Base-by-base conservation (phyloP, 345 rosid genomes). In the Gossypium turneri region DNA sequence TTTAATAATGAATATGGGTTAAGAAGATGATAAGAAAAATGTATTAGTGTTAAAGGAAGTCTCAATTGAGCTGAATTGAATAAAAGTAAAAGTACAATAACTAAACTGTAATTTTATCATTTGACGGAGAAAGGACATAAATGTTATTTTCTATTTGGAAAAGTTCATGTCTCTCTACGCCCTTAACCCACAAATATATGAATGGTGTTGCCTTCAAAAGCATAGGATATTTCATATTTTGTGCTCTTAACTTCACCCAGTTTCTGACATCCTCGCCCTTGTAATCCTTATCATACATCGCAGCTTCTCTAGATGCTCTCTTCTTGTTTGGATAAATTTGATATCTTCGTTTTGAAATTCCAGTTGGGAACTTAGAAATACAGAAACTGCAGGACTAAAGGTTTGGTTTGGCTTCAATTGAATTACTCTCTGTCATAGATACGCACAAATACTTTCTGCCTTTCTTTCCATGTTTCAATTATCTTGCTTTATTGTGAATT, bases 321-420 rank as follows among this genome's bases (percentile, higher is more conserved):
- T 13, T 67, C 12, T 67, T 22, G 10, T 65, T 25, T 15, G 43
- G 72, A 15, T 50, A 25, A 57, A 15, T 16, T 68, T 50, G 72
- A 16, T 15, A 7, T 24, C 12, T 16, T 48, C 19, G 3, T 68
- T 68, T 41, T 22, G 12, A 27, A 51, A 16, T 50, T 68, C 43
- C 16, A 16, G 45, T 25, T 51, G 4, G 16, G 45, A 69, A 51
- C 73, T 27, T 51, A 27, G 59, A 22, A 67, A 25, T 13, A 13
- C 71, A 29, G 43, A 27, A 10, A n/a, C 73, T 70, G 47, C 48
- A 27, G 15, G 47, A 34, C n/a, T 17, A 70, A 53, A 70, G 73
- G 47, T 52, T 70, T 64, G 60, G 47, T 52, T 70, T 64, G 59
- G 12, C 15, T 60, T n/a, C 27, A 12, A 51, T 17, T 78, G 47